phyloP scores from a whole-genome alignment of 768 basidiomycete genomes.

The Mycena rosella region DNA sequence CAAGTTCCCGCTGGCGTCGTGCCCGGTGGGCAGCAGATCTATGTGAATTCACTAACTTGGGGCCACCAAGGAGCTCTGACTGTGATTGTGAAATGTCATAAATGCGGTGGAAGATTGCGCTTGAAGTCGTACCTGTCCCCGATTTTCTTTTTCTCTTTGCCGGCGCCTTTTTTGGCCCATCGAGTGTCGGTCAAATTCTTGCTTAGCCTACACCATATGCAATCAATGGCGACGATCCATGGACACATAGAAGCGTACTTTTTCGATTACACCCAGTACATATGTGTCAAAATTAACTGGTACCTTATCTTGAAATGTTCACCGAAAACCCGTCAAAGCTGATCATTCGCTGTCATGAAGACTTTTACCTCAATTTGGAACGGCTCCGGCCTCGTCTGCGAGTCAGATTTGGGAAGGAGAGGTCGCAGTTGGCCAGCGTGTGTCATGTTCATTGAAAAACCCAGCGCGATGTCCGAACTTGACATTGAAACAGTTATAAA shows the following conservation, averaged over 20 bases:
- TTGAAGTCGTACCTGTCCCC: too few relatives aligned
- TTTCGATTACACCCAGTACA: not conserved
- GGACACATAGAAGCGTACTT: not conserved
- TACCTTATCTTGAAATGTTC: slow-evolving; percentile 2
- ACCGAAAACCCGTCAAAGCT: not conserved
- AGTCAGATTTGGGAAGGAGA: slow-evolving; percentile 1
- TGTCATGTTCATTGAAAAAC: not conserved
- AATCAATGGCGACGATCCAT: not conserved
- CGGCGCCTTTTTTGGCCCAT: too few relatives aligned
- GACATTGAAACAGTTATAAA: too few relatives aligned
- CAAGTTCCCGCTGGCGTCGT: too few relatives aligned
- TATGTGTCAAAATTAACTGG: not conserved
- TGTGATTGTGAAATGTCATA: too few relatives aligned
- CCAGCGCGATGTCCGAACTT: not conserved
- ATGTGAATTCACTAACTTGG: too few relatives aligned
- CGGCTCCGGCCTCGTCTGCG: too few relatives aligned
- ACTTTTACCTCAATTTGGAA: slow-evolving; percentile 1
- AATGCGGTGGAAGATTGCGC: too few relatives aligned
- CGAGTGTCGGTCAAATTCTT: not conserved
- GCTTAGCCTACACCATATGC: too few relatives aligned
- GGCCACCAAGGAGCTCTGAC: too few relatives aligned
- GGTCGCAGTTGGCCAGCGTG: not conserved
- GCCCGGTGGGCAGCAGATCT: too few relatives aligned
- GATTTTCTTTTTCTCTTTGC: too few relatives aligned
- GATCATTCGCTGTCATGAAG: not conserved